phyloP scores from a whole-genome alignment of 331 rosid species.

The Telfairia occidentalis region DNA sequence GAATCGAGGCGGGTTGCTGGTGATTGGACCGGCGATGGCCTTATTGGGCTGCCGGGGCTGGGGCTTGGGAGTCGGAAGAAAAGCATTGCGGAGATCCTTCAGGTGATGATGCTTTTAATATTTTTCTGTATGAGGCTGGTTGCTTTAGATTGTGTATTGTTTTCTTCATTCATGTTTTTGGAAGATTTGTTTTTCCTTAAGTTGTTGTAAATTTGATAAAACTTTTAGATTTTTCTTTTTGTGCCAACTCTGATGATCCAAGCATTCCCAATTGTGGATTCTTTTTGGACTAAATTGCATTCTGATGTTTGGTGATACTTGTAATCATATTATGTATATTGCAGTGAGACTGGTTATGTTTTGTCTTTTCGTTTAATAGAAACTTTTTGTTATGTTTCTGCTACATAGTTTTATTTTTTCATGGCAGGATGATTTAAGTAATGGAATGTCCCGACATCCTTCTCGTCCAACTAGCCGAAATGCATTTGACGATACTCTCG shows the following conservation, averaged over 20 bases:
- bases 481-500: constrained; percentile 34
- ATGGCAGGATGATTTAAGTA: constrained; percentile 32
- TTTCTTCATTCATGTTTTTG: neutral
- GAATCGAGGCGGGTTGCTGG: constrained; percentile 22
- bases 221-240: neutral
- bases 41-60: constrained; percentile 36
- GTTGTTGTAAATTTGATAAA: neutral
- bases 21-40: constrained; percentile 41
- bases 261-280: neutral
- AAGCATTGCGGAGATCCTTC: constrained; percentile 38
- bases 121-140: neutral
- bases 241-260: neutral
- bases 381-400: neutral
- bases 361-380: neutral
- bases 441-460: constrained; percentile 27
- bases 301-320: neutral
- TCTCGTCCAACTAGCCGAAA: constrained; percentile 40
- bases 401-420: neutral
- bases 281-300: neutral
- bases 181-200: neutral
- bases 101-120: constrained; percentile 18
- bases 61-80: constrained; percentile 42
- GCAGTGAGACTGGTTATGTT: neutral
- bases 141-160: neutral
- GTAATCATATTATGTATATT: too few species aligned